Base-by-base conservation (phyloP, 2,329 filamentous ascomycete species). In the Gliomastix tumulicola region DNA sequence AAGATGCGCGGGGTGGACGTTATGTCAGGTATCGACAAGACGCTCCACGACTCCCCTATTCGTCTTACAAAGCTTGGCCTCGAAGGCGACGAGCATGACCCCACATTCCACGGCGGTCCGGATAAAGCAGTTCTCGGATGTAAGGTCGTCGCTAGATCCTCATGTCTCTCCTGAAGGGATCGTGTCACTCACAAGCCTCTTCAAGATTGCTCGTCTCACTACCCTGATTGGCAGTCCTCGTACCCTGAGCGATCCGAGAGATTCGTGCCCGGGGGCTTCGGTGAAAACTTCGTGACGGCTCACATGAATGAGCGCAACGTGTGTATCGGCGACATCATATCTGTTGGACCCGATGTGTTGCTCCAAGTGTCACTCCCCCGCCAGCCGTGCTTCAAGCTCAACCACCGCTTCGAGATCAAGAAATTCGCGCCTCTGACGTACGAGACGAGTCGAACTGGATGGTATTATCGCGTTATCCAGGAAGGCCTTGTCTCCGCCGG, bases 321-420 rank as follows among this genome's bases (percentile, higher is more conserved):
- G 1, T 82, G 79, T 53, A 78, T 84, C 35, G 79, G 79, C 17
- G 79, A 84, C 45, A 58, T 75, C 12, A 59, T 79, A 15, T 59
- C 65, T 0, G 65, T 82, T 7, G 68, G 70, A 0, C 56, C 63
- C 32, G 59, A 65, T 3, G 62, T 76, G 1, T 40, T 76, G 4
- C 62, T 82, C 0, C 72, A 82, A 45, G 71, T 82, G 18, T 73
- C 68, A 42, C 58, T 81, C 18, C 79, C 79, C 1, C 67, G 79
- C 13, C 71, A 77, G 44, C 79, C 79, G 9, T 83, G 79, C 57
- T 83, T 74, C 59, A 84, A 83, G 50, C 66, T 84, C 8, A 84
- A 83, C 49, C 78, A 82, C 46, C 74, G 79, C 2, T 84, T 84
- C 52, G 65, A 71, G 22, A 58, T 80, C 9, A 75, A 74, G 46